Percentiles rank a stretch among this genome's conserved stretches.
Conservation (phyloP, 164 flowering plant species). For the Buxus sempervirens region DNA sequence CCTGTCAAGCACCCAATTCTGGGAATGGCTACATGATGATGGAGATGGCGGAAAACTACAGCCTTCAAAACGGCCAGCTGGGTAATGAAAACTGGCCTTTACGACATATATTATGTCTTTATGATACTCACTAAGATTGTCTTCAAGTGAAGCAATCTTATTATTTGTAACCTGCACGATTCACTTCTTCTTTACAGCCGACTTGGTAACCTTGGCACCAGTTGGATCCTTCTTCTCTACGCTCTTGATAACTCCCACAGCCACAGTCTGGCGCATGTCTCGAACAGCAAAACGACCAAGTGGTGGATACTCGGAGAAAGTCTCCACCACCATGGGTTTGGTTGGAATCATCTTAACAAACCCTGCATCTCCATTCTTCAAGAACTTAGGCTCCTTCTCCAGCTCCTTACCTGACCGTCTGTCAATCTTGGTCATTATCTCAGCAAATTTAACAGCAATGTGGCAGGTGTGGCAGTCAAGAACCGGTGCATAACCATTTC, state of each 20-base stretch:
- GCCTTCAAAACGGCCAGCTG: background rate
- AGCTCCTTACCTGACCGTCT: slow-evolving; percentile 47
- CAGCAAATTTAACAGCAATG: slow-evolving; percentile 46
- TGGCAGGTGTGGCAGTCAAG: slow-evolving; percentile 40
- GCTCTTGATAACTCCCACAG: slow-evolving; percentile 39
- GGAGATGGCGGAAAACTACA: slow-evolving; percentile 6
- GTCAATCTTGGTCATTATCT: slow-evolving; percentile 43
- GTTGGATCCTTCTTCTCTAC: slow-evolving; percentile 39
- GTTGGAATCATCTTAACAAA: slow-evolving; percentile 41
- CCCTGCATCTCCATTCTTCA: slow-evolving; percentile 45
- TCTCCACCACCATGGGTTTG: slow-evolving; percentile 49
- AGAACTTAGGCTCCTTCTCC: slow-evolving; percentile 35
- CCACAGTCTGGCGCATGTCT: slow-evolving; percentile 44
- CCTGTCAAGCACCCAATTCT: slow-evolving; percentile 25
- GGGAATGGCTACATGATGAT: slow-evolving; percentile 2
- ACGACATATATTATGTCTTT: background rate
- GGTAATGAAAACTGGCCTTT: background rate
- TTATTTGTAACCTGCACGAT: background rate
- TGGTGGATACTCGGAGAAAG: slow-evolving; percentile 38
- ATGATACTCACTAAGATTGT: background rate
- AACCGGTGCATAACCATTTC: slow-evolving; percentile 36
- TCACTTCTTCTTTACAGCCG: slow-evolving; percentile 45
- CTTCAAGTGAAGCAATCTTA: background rate
- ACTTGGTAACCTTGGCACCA: slow-evolving; percentile 42
- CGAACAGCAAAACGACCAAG: slow-evolving; percentile 45